These are phyloP conservation scores for Mycena vulgaris DNA, from an alignment of 768 basidiomycete species.

Conservation along the genomic window DNA sequence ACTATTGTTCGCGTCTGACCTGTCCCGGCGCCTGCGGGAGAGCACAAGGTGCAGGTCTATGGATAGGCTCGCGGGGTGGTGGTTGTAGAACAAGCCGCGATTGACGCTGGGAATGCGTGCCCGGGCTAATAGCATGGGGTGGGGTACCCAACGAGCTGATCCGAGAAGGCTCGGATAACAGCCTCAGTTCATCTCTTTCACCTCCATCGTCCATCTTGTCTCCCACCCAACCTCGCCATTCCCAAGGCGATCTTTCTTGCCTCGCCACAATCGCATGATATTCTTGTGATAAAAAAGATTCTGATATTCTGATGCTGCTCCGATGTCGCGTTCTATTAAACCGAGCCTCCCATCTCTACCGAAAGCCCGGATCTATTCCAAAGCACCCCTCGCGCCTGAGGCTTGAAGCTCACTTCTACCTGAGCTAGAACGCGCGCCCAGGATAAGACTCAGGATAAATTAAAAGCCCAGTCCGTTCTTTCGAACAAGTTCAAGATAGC, in stretches of 20 bases:
- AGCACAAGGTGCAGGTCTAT: background rate
- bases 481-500: background rate
- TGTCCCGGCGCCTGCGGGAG: background rate
- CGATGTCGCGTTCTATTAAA: background rate
- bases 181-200: too few relatives aligned
- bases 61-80: background rate
- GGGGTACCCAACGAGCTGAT: too few relatives aligned
- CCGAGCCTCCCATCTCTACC: background rate
- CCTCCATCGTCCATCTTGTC: background rate
- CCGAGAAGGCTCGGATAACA: background rate
- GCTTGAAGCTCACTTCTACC: too few relatives aligned
- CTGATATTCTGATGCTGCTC: slow-evolving; percentile 17
- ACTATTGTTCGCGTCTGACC: slow-evolving; percentile 3
- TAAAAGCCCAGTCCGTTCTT: too few relatives aligned
- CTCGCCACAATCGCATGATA: slow-evolving; percentile 1
- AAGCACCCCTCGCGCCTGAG: background rate
- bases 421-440: slow-evolving; percentile 1
- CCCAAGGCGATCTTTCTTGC: background rate
- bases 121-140: too few relatives aligned
- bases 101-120: background rate
- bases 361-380: background rate
- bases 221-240: background rate
- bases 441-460: too few relatives aligned
- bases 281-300: background rate
- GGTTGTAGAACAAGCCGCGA: slow-evolving; percentile 6